A percentile compares a stretch with the other conserved stretches of the same genome.
These are phyloP conservation scores for Suhomyces vadensis DNA, from an alignment of 805 yeast species.

Conservation along the genomic window DNA sequence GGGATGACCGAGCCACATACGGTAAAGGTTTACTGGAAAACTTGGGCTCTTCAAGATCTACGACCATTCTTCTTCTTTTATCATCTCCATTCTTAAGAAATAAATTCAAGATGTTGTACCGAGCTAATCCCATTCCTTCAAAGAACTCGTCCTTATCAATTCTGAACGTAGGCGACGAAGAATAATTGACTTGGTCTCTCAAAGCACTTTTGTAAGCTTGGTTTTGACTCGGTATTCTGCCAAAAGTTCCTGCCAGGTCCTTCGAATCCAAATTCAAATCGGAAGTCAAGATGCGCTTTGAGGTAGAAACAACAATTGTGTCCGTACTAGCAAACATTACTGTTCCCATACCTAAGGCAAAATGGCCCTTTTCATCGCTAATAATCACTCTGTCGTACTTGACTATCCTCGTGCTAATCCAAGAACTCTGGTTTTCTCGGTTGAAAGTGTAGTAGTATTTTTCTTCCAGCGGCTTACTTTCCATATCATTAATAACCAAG, in stretches of 20 bases:
- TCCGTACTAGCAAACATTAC: constrained; percentile 47
- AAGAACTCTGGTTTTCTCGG: constrained; percentile 23
- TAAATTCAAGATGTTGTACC: constrained; percentile 72
- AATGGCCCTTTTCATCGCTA: constrained; percentile 81
- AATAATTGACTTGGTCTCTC: constrained; percentile 8
- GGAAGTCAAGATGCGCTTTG: constrained; percentile 52
- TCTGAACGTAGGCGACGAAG: constrained; percentile 45
- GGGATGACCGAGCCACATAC: constrained; percentile 16
- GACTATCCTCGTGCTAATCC: constrained; percentile 46
- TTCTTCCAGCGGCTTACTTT: constrained; percentile 22
- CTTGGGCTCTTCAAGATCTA: constrained; percentile 52
- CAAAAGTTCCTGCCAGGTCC: constrained; percentile 6
- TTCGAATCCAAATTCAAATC: constrained; percentile 30
- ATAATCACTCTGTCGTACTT: constrained; percentile 65
- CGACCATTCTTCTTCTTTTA: constrained; percentile 48
- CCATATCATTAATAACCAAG: constrained; percentile 40
- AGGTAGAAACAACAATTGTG: constrained; percentile 50
- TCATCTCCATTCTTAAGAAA: constrained; percentile 54
- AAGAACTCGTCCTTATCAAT: constrained; percentile 80
- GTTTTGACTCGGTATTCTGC: constrained; percentile 16
- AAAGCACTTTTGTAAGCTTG: constrained; percentile 56
- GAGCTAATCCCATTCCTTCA: constrained; percentile 71
- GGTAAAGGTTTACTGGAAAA: constrained; percentile 30
- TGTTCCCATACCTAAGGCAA: constrained; percentile 66
- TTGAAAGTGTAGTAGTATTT: constrained; percentile 51